These are phyloP conservation scores for Heliosperma pusillum DNA, from an alignment of 148 eudicot genomes.

Conservation along the genomic window DNA sequence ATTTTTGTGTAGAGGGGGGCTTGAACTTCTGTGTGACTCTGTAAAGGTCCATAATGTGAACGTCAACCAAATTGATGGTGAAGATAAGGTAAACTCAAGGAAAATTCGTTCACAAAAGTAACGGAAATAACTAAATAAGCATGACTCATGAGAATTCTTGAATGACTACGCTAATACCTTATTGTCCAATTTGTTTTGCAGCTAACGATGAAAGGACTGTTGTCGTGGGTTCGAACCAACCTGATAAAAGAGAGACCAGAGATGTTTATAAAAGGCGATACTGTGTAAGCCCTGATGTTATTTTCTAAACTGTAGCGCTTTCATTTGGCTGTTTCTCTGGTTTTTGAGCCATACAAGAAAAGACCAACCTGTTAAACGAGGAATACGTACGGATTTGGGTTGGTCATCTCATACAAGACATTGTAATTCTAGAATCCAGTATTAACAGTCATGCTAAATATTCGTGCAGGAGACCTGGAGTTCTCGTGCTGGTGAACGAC, in stretches of 20 bases:
- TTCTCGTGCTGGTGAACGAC: constrained; percentile 90
- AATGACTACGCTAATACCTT: too few relatives aligned
- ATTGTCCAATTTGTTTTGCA: constrained; percentile 30
- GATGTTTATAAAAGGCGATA: constrained; percentile 97
- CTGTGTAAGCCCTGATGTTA: constrained; percentile 59
- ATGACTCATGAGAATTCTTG: too few relatives aligned
- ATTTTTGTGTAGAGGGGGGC: constrained; percentile 63
- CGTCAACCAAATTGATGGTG: constrained; percentile 53
- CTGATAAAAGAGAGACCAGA: constrained; percentile 97
- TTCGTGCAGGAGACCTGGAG: constrained; percentile 88
- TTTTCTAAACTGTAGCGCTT: too few relatives aligned
- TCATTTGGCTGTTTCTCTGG: too few relatives aligned
- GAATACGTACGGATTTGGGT: too few relatives aligned
- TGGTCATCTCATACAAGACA: too few relatives aligned
- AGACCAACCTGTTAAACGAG: too few relatives aligned
- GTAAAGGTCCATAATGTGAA: constrained; percentile 79
- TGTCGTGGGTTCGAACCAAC: constrained; percentile 78
- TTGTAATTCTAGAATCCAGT: too few relatives aligned
- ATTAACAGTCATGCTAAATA: too few relatives aligned
- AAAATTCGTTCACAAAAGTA: too few relatives aligned
- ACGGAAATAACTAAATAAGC: too few relatives aligned
- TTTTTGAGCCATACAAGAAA: too few relatives aligned
- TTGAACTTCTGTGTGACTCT: constrained; percentile 91
- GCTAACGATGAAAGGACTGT: constrained; percentile 82
- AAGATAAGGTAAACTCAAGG: constrained; percentile 43